Base-by-base conservation (phyloP, 1,284 basidiomycete genomes). In the Ustilago xerochloae region DNA sequence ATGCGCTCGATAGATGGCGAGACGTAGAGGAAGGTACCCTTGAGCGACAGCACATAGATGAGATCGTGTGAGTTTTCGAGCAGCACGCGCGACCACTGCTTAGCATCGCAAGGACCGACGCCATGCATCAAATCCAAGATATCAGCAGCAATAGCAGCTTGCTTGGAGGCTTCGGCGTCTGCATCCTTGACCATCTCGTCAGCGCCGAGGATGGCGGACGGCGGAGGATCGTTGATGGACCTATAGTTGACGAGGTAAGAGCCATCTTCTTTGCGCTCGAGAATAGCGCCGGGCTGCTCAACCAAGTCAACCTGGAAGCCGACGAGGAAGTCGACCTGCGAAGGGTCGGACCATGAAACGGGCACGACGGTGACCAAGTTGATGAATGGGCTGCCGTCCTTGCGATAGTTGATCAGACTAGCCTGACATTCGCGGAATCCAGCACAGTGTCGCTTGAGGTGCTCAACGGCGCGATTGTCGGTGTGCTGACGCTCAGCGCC, bases 21-120 rank as follows among this genome's bases (percentile, higher is more conserved):
- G 58, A 93, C 92, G 83, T 97, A 98, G 52, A 95, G 89, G 86
- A 97, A 93, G 8, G 89, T 88, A n/a, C 95, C 95, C 81, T 97
- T 97, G 72, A 97, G 89, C 5, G 93, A 94, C 28, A 97, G 88
- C 39, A 97, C 94, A 80, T 93, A 91, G 29, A 97, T 87, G 81
- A 96, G 93, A 83, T 97, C 93, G 52, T 81, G 73, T 24, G 79
- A 71, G 30, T 83, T 77, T 28, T 81, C 79, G 12, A 79, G 63
- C 15, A 80, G 57, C 36, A 81, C 64, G 12, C 69, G 70, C 24
- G 80, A 77, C 80, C 80, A 81, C 41, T 77, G 76, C 32, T 69
- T 67, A 10, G 76, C 49, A 29, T 80, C 79, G 38, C 64, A 65
- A 29, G 69, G 60, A 10, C 74, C 74, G 4, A 65, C 65, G 38